Evolutionary conservation across 164 flowering plant species (phyloP).

Genomic region (Platanus orientalis): DNA sequence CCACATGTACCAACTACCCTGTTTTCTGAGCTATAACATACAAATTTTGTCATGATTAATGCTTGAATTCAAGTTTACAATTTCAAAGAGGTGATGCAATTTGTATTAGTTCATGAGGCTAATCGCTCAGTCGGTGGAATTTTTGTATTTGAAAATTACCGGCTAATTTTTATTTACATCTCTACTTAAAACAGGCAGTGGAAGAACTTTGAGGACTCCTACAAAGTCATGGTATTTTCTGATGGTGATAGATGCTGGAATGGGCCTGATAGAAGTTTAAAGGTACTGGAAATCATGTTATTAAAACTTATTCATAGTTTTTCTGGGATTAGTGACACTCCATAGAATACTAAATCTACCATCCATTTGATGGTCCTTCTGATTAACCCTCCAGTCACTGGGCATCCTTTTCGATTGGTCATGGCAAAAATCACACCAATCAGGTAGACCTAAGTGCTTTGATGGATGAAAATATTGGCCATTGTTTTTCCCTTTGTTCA

Average conservation of each 20-base stretch:
- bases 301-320: not conserved
- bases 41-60: too few species aligned
- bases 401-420: not conserved
- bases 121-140: too few species aligned
- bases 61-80: too few species aligned
- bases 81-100: too few species aligned
- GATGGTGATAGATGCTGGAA: conserved; percentile 96
- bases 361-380: not conserved
- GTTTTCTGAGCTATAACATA: too few species aligned
- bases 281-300: conserved; percentile 40
- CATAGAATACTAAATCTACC: not conserved
- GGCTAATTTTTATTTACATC: conserved; percentile 1
- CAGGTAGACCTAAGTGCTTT: not conserved
- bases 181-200: conserved; percentile 55
- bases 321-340: not conserved
- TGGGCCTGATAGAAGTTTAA: conserved; percentile 95
- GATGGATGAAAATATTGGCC: too few species aligned
- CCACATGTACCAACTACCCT: too few species aligned
- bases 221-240: conserved; percentile 60
- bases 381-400: not conserved
- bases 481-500: not conserved
- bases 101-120: too few species aligned
- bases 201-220: conserved; percentile 91
- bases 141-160: not conserved
- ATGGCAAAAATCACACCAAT: not conserved